A percentile compares a stretch with the other conserved stretches of the same genome.
These are phyloP conservation scores for Calocera viscosa DNA, from an alignment of 768 basidiomycete genomes.

Conservation along the genomic window DNA sequence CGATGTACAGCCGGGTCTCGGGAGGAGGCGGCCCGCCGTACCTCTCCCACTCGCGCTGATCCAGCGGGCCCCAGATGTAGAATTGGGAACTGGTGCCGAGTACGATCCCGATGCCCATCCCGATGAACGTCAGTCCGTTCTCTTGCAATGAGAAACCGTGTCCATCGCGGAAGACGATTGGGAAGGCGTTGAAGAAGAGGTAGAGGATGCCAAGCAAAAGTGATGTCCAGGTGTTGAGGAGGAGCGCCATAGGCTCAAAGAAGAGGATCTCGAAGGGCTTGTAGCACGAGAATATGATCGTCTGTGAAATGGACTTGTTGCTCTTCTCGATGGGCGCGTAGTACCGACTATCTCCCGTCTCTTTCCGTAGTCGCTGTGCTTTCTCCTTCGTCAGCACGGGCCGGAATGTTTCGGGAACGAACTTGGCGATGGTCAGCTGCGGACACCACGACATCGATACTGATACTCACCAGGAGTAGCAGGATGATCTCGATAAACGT, in stretches of 20 bases:
- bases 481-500: conserved; percentile 40
- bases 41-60: conserved; percentile 38
- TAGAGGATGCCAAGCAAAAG: conserved; percentile 38
- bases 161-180: conserved; percentile 45
- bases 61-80: conserved; percentile 43
- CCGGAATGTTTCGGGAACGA: conserved; percentile 60
- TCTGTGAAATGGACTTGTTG: conserved; percentile 33
- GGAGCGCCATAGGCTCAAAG: conserved; percentile 62
- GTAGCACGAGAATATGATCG: conserved; percentile 48
- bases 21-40: conserved; percentile 42
- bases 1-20: conserved; percentile 53
- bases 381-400: conserved; percentile 51
- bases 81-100: conserved; percentile 38
- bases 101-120: conserved; percentile 47
- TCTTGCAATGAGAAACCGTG: conserved; percentile 42
- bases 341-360: conserved; percentile 41
- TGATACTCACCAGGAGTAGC: conserved; percentile 38
- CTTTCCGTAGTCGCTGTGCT: conserved; percentile 43
- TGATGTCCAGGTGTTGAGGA: conserved; percentile 46
- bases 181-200: conserved; percentile 51
- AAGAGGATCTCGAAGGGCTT: conserved; percentile 58
- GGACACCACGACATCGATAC: neutral
- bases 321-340: conserved; percentile 49
- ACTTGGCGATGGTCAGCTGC: conserved; percentile 25
- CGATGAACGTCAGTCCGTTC: conserved; percentile 50